Percentiles rank a stretch among this genome's conserved stretches.
Conservation (phyloP, 345 rosid species). For the Microcos paniculata region DNA sequence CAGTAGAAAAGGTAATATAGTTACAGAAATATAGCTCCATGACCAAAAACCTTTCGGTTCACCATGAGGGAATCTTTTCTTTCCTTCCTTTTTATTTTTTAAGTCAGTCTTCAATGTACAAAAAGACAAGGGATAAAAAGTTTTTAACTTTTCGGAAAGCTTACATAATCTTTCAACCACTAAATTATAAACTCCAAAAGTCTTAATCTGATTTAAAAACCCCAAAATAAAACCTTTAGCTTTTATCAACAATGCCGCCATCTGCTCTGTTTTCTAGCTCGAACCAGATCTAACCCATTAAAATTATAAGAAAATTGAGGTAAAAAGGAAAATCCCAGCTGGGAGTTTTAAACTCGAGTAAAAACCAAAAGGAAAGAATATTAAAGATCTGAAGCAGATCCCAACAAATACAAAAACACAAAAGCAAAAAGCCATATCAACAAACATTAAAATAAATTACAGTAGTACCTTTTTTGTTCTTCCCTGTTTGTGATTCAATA, state of each 20-base stretch:
- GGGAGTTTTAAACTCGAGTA: constrained; percentile 20
- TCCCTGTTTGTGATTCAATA: constrained; percentile 15
- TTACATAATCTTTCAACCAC: constrained; percentile 41
- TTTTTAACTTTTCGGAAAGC: constrained; percentile 46
- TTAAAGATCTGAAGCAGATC: constrained; percentile 38
- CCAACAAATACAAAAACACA: constrained; percentile 24
- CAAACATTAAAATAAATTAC: background rate
- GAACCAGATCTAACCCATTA: constrained; percentile 33
- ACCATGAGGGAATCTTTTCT: constrained; percentile 25
- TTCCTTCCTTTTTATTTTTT: constrained; percentile 30
- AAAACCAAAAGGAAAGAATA: constrained; percentile 32
- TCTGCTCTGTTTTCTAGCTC: constrained; percentile 24
- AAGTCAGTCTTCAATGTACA: constrained; percentile 29
- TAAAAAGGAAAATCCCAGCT: constrained; percentile 12
- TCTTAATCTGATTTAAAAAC: constrained; percentile 12
- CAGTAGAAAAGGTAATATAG: constrained; percentile 6
- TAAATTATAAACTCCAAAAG: constrained; percentile 26
- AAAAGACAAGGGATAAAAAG: constrained; percentile 41
- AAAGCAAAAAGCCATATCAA: background rate
- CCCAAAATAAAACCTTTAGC: background rate
- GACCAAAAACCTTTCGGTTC: constrained; percentile 21
- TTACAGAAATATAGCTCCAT: constrained; percentile 17
- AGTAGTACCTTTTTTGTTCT: constrained; percentile 15
- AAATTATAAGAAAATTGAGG: constrained; percentile 17
- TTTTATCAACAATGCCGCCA: constrained; percentile 12